Conservation (phyloP, 2,329 filamentous ascomycete genomes). For the Beauveria asiatica region DNA sequence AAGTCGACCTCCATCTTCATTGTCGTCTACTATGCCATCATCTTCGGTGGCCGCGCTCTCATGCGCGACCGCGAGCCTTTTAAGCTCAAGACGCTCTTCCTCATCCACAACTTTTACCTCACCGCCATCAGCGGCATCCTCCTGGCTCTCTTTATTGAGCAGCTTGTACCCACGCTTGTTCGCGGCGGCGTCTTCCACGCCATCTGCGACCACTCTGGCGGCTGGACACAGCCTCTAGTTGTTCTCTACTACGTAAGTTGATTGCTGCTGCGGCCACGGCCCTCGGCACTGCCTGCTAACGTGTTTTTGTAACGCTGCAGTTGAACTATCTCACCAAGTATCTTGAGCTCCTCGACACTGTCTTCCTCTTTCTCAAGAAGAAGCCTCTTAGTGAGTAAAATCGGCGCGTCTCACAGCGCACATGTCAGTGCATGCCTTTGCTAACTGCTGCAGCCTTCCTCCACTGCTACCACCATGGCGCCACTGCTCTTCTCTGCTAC, state of each 20-base stretch:
- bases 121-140: conserved; percentile 76
- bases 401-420: background rate
- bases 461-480: conserved; percentile 97
- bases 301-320: conserved; percentile 34
- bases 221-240: conserved; percentile 89
- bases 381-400: conserved; percentile 67
- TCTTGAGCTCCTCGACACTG: conserved; percentile 87
- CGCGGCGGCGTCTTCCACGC: conserved; percentile 78
- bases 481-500: conserved; percentile 94
- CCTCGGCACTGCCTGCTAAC: background rate
- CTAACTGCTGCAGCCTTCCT: conserved; percentile 60
- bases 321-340: conserved; percentile 98
- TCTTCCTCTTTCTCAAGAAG: conserved; percentile 98
- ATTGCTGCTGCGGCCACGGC: background rate
- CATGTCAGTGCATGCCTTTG: background rate
- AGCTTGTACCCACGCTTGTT: conserved; percentile 75
- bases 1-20: conserved; percentile 74
- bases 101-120: conserved; percentile 93
- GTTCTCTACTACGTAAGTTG: conserved; percentile 86
- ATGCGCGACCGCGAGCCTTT: conserved; percentile 83
- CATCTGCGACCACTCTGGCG: conserved; percentile 72
- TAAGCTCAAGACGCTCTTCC: conserved; percentile 82
- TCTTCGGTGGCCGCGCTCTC: conserved; percentile 83
- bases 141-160: conserved; percentile 79
- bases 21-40: conserved; percentile 82